Percentiles rank a stretch among this genome's conserved stretches.
phyloP scores from a whole-genome alignment of 768 basidiomycete genomes.

The Pulveroboletus sp. region DNA sequence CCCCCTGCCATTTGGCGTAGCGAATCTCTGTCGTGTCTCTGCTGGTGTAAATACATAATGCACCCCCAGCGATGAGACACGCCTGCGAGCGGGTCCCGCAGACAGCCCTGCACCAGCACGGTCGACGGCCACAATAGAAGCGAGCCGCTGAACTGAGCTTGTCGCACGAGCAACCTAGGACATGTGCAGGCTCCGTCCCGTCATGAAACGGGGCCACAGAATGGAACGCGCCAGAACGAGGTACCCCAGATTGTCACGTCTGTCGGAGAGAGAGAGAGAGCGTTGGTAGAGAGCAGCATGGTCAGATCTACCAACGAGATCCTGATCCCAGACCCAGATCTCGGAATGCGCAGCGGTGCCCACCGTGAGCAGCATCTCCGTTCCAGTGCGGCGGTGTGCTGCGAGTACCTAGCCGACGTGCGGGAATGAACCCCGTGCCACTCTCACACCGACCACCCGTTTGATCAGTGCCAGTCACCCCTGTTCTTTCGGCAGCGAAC shows the following conservation, averaged over 20 bases:
- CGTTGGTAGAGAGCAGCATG: neutral
- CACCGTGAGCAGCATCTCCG: conserved; percentile 4
- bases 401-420: too few relatives aligned
- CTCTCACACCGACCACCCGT: too few relatives aligned
- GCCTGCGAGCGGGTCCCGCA: neutral
- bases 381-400: too few relatives aligned
- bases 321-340: conserved; percentile 7
- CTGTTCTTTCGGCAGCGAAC: too few relatives aligned
- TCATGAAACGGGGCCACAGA: conserved; percentile 2
- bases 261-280: neutral
- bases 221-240: conserved; percentile 16
- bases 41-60: conserved; percentile 16
- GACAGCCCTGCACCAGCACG: conserved; percentile 10
- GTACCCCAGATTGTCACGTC: conserved; percentile 18
- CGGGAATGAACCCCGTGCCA: too few relatives aligned
- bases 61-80: neutral
- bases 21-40: conserved; percentile 21
- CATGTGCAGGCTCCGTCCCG: too few relatives aligned
- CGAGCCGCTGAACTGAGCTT: neutral
- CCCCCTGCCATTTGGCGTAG: conserved; percentile 1
- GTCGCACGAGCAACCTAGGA: too few relatives aligned
- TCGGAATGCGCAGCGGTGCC: conserved; percentile 9
- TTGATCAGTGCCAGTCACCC: too few relatives aligned
- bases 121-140: conserved; percentile 12
- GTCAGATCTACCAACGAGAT: conserved; percentile 20